A percentile compares a stretch with the other conserved stretches of the same genome.
phyloP scores from a whole-genome alignment of 169 alveolate species.

The Plasmodium gonderi region DNA sequence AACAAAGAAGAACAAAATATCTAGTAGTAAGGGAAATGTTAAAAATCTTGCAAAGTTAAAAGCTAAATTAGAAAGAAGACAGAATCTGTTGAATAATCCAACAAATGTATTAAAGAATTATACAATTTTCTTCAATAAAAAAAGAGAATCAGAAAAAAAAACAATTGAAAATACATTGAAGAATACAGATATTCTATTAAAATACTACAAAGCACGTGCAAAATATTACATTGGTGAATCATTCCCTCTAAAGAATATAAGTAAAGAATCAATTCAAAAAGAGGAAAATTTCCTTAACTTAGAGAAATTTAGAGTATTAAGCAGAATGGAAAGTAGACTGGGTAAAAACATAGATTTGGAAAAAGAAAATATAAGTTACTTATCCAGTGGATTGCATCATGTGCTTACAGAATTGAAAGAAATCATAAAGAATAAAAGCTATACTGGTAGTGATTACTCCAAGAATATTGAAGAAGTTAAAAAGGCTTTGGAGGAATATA shows the following conservation, averaged over 20 bases:
- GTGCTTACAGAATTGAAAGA: constrained; percentile 37
- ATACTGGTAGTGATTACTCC: not conserved
- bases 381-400: constrained; percentile 45
- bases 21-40: not conserved
- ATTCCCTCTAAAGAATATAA: constrained; percentile 35
- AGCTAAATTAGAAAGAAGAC: constrained; percentile 19
- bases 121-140: constrained; percentile 21
- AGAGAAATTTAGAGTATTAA: constrained; percentile 32
- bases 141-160: constrained; percentile 33
- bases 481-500: not conserved
- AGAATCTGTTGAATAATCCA: constrained; percentile 1
- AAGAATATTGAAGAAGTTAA: not conserved
- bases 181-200: constrained; percentile 24
- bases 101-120: not conserved
- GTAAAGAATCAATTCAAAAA: constrained; percentile 12
- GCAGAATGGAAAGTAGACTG: constrained; percentile 17
- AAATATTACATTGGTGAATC: constrained; percentile 47
- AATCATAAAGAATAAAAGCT: constrained; percentile 4
- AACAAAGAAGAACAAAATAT: not conserved
- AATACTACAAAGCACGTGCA: constrained; percentile 25
- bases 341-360: constrained; percentile 29
- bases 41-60: constrained; percentile 3
- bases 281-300: constrained; percentile 21
- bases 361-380: constrained; percentile 8
- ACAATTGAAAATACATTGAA: constrained; percentile 12